Conservation (phyloP, 805 yeast species). For the Yamadazyma nakazawae region DNA sequence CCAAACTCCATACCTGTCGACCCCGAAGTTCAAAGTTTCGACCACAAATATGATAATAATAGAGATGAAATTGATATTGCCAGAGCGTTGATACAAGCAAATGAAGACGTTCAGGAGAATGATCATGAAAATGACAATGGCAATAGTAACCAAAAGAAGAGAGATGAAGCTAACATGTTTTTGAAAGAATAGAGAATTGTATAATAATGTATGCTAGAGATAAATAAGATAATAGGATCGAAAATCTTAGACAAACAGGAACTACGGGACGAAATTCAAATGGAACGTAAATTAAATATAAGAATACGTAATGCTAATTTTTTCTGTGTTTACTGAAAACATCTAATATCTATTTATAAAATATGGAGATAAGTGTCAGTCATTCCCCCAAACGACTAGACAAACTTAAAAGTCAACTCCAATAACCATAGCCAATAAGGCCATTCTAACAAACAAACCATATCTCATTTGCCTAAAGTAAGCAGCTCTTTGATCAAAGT, state of each 20-base stretch:
- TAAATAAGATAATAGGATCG: no score
- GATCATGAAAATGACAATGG: neutral
- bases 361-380: neutral
- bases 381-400: slow-evolving; percentile 19
- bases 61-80: slow-evolving; percentile 63
- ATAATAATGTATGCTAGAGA: neutral
- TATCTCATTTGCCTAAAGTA: slow-evolving; percentile 99
- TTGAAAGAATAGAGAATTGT: slow-evolving; percentile 13
- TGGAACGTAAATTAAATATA: neutral
- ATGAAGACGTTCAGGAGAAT: slow-evolving; percentile 28
- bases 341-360: slow-evolving; percentile 1
- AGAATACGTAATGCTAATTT: neutral
- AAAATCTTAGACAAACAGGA: no score
- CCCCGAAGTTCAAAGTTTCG: slow-evolving; percentile 54
- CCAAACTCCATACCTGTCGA: slow-evolving; percentile 44
- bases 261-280: neutral
- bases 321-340: neutral
- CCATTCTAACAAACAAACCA: slow-evolving; percentile 98
- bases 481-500: slow-evolving; percentile 98
- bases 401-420: slow-evolving; percentile 71
- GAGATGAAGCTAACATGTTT: slow-evolving; percentile 20
- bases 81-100: slow-evolving; percentile 61
- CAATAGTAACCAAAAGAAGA: slow-evolving; percentile 4
- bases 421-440: slow-evolving; percentile 94
- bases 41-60: slow-evolving; percentile 28